phyloP scores from a whole-genome alignment of 2,329 filamentous ascomycete species.

The Dactylellina cionopaga region DNA sequence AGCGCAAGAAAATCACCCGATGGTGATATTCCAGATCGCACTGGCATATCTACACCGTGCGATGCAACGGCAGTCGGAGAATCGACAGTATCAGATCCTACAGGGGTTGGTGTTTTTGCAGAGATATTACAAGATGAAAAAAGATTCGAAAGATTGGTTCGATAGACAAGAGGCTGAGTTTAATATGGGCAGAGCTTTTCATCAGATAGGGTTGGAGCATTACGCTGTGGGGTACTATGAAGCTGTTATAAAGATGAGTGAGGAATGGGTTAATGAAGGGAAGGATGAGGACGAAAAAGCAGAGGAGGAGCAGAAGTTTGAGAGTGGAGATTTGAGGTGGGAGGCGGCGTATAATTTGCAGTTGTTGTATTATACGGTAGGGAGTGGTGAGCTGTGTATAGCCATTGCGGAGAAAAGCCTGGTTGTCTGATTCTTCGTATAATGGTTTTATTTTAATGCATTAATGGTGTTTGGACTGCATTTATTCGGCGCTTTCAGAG shows the following conservation, averaged over 20 bases:
- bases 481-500: constrained; percentile 1
- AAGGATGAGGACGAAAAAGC: constrained; percentile 59
- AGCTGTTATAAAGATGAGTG: constrained; percentile 66
- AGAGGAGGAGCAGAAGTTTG: constrained; percentile 61
- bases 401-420: constrained; percentile 66
- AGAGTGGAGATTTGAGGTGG: constrained; percentile 67
- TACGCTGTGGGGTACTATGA: constrained; percentile 79
- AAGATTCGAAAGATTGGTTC: constrained; percentile 52
- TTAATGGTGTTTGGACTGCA: background rate
- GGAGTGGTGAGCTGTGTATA: constrained; percentile 71
- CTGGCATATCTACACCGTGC: constrained; percentile 88
- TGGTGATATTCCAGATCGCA: constrained; percentile 82
- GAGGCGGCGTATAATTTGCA: constrained; percentile 82
- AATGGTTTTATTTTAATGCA: constrained; percentile 1
- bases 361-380: constrained; percentile 72
- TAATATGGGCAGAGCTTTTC: constrained; percentile 80
- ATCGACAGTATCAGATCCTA: constrained; percentile 84
- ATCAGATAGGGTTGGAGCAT: constrained; percentile 74
- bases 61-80: constrained; percentile 87
- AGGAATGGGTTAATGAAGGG: constrained; percentile 58
- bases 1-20: constrained; percentile 78
- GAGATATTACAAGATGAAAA: constrained; percentile 74
- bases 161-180: constrained; percentile 80
- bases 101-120: constrained; percentile 86
- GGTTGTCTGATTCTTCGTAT: no score